These are phyloP conservation scores for Dysphania ambrosioides DNA, from an alignment of 148 eudicot genomes.

Conservation along the genomic window DNA sequence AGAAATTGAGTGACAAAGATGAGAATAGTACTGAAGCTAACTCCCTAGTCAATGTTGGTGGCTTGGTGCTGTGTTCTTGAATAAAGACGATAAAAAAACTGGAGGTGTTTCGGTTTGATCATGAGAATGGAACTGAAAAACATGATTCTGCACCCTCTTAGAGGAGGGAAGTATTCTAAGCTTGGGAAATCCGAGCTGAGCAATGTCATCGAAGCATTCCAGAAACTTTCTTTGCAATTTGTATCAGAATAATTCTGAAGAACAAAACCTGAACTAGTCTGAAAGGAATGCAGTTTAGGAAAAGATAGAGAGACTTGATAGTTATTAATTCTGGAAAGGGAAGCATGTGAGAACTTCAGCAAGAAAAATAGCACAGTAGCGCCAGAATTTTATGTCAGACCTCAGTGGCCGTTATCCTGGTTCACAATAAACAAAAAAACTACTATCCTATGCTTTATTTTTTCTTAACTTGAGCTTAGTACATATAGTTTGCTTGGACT, in stretches of 20 bases:
- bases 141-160: slow-evolving; percentile 19
- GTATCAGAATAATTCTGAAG: not conserved
- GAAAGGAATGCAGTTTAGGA: not conserved
- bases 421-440: slow-evolving; percentile 1
- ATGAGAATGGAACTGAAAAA: slow-evolving; percentile 24
- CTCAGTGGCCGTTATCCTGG: not conserved
- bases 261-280: not conserved
- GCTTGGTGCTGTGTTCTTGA: slow-evolving; percentile 22
- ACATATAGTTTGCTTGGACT: no score
- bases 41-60: slow-evolving; percentile 9
- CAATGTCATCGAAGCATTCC: not conserved
- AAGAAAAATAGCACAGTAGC: not conserved
- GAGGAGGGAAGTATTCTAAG: slow-evolving; percentile 21
- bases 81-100: not conserved
- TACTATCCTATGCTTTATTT: not conserved
- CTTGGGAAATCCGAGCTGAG: slow-evolving; percentile 6
- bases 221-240: not conserved
- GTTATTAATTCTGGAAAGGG: slow-evolving; percentile 3
- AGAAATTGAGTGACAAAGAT: not conserved
- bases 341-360: slow-evolving; percentile 20
- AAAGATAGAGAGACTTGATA: not conserved
- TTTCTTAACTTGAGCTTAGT: not conserved
- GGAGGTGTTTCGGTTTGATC: slow-evolving; percentile 17
- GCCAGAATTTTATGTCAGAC: not conserved
- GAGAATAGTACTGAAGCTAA: not conserved